A percentile compares a stretch with the other conserved stretches of the same genome.
phyloP scores from a whole-genome alignment of 495 filamentous ascomycete species.

The Hypomontagnella submonticulosa region DNA sequence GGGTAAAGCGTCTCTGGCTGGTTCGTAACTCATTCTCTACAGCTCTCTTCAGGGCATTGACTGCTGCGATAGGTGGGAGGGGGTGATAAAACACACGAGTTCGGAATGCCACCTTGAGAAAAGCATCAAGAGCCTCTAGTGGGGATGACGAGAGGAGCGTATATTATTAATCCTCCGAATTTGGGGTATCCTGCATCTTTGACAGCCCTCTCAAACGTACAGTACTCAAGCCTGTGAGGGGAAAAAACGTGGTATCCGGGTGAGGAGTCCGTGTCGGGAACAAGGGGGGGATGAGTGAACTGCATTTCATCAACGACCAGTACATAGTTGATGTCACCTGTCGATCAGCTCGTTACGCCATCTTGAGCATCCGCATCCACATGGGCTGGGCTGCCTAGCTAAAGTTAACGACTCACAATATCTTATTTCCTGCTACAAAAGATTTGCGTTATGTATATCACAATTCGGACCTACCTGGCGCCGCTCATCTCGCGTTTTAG shows the following conservation, averaged over 20 bases:
- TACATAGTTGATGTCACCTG: constrained; percentile 38
- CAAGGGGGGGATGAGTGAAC: constrained; percentile 24
- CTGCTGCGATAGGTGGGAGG: not conserved
- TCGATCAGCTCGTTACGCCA: constrained; percentile 27
- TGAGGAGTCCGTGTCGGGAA: constrained; percentile 36
- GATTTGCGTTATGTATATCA: constrained; percentile 5
- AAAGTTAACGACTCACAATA: constrained; percentile 25
- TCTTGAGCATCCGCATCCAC: constrained; percentile 15
- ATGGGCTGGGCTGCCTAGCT: constrained; percentile 18
- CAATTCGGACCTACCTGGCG: not conserved
- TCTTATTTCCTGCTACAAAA: constrained; percentile 12
- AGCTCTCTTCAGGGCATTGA: constrained; percentile 7
- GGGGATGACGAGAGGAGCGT: constrained; percentile 20
- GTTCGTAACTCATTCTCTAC: not conserved
- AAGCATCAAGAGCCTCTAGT: not conserved
- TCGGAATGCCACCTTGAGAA: constrained; percentile 10
- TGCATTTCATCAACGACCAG: constrained; percentile 24
- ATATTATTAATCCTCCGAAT: constrained; percentile 41
- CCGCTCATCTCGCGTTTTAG: constrained; percentile 21
- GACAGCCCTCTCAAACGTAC: constrained; percentile 27
- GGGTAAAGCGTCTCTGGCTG: constrained; percentile 24
- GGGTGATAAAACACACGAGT: not conserved
- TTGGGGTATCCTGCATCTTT: constrained; percentile 42
- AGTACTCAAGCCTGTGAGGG: constrained; percentile 33
- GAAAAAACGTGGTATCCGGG: constrained; percentile 45